A percentile compares a stretch with the other conserved stretches of the same genome.
These are phyloP conservation scores for Mallotus nudiflorus DNA, from an alignment of 345 rosid species.

Conservation along the genomic window DNA sequence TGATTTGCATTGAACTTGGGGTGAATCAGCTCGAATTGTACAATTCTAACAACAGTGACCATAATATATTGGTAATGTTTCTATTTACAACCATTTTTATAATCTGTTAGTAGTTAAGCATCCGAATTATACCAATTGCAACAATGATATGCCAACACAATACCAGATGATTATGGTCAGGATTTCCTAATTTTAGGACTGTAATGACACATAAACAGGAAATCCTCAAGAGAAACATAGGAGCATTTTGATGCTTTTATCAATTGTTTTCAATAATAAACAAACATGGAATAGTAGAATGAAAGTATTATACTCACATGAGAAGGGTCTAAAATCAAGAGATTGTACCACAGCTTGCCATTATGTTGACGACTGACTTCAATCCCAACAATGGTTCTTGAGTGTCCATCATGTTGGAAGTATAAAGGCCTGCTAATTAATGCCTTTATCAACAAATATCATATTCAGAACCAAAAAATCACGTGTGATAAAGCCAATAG, in stretches of 20 bases:
- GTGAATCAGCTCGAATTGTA: too few species aligned
- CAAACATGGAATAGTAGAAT: neutral
- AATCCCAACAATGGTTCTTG: conserved; percentile 75
- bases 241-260: neutral
- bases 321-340: conserved; percentile 71
- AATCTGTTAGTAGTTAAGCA: too few species aligned
- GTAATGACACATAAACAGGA: neutral
- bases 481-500: neutral
- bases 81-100: too few species aligned
- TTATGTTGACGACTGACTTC: conserved; percentile 48
- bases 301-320: conserved; percentile 46
- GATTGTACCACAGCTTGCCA: conserved; percentile 47
- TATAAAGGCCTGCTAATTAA: conserved; percentile 65
- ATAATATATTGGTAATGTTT: too few species aligned
- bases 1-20: too few species aligned
- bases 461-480: neutral
- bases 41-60: too few species aligned
- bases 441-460: conserved; percentile 15
- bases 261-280: neutral
- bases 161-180: neutral
- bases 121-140: too few species aligned
- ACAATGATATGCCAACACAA: too few species aligned
- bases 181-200: neutral
- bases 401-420: conserved; percentile 87
- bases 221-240: neutral